These are phyloP conservation scores for Lanmaoa pseudosensibilis DNA, from an alignment of 768 basidiomycete species.

Conservation along the genomic window DNA sequence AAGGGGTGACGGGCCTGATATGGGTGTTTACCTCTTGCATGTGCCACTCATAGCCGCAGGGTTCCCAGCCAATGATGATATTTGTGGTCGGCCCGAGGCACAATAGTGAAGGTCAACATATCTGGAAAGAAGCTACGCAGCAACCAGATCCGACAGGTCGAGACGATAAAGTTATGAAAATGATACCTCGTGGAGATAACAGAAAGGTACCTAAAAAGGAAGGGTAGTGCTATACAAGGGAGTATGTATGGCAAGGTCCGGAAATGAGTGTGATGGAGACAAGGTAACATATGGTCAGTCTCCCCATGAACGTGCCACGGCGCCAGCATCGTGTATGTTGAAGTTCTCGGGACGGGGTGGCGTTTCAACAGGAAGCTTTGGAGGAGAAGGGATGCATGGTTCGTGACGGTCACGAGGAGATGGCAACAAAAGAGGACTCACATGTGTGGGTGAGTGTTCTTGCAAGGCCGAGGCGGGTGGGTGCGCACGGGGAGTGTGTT, in stretches of 20 bases:
- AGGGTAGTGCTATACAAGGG: constrained; percentile 19
- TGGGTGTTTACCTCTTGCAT: constrained; percentile 7
- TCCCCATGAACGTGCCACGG: constrained; percentile 36
- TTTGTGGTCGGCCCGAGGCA: constrained; percentile 16
- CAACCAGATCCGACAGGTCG: constrained; percentile 30
- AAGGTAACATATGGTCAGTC: constrained; percentile 25
- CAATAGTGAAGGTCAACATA: constrained; percentile 28
- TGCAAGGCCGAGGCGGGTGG: constrained; percentile 1
- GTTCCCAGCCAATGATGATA: constrained; percentile 13
- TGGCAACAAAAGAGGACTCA: constrained; percentile 11
- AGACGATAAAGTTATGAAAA: constrained; percentile 20
- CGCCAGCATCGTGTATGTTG: constrained; percentile 31
- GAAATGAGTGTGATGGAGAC: constrained; percentile 33
- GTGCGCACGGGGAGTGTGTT: background rate
- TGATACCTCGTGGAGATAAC: constrained; percentile 37
- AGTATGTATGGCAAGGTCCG: constrained; percentile 25
- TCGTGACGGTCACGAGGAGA: constrained; percentile 6
- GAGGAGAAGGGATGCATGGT: background rate
- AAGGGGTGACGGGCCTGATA: constrained; percentile 9
- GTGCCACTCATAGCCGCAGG: constrained; percentile 11
- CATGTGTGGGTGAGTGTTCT: constrained; percentile 7
- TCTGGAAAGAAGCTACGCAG: constrained; percentile 26
- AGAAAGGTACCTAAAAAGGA: constrained; percentile 26
- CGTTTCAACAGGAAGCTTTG: constrained; percentile 14
- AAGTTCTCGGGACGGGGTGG: constrained; percentile 28